A percentile compares a stretch with the other conserved stretches of the same genome.
phyloP scores from a whole-genome alignment of 768 basidiomycete species.

The Collybiopsis confluens region DNA sequence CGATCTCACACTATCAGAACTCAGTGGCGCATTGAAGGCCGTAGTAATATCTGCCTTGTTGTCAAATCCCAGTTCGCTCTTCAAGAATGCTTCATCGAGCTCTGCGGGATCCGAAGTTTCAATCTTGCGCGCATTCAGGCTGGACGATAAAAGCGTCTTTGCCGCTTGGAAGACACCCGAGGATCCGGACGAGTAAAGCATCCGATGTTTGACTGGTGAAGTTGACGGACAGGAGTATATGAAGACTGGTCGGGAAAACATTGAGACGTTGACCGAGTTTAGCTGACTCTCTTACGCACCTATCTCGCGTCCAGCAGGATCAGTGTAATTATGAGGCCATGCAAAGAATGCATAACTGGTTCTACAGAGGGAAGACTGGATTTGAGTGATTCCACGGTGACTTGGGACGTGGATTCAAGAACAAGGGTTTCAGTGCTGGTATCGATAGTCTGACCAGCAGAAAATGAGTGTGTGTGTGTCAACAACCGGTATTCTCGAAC shows the following conservation, averaged over 20 bases:
- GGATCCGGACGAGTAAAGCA: slow-evolving; percentile 82
- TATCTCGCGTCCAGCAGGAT: slow-evolving; percentile 50
- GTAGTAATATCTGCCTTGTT: slow-evolving; percentile 7
- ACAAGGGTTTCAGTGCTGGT: slow-evolving; percentile 54
- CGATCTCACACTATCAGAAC: slow-evolving; percentile 32
- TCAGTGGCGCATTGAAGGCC: slow-evolving; percentile 8
- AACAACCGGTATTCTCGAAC: slow-evolving; percentile 19
- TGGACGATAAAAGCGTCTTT: slow-evolving; percentile 43
- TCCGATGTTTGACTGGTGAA: slow-evolving; percentile 80
- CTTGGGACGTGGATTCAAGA: slow-evolving; percentile 36
- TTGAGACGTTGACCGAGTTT: neutral
- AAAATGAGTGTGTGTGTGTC: neutral
- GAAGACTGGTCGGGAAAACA: slow-evolving; percentile 55
- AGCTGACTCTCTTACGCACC: slow-evolving; percentile 34
- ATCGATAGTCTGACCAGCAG: slow-evolving; percentile 67
- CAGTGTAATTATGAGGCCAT: slow-evolving; percentile 45
- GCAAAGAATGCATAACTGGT: slow-evolving; percentile 70
- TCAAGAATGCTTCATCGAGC: slow-evolving; percentile 60
- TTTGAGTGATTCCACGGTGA: slow-evolving; percentile 39
- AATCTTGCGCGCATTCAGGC: slow-evolving; percentile 56
- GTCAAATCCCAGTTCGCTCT: slow-evolving; percentile 46
- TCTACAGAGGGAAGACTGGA: slow-evolving; percentile 50
- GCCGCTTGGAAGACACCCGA: slow-evolving; percentile 51
- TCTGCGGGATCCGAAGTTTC: slow-evolving; percentile 82
- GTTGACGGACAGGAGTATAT: slow-evolving; percentile 87